Percentiles rank a stretch among this genome's conserved stretches.
Conservation (phyloP, 148 eudicot genomes). For the Fagopyrum homotropicum region DNA sequence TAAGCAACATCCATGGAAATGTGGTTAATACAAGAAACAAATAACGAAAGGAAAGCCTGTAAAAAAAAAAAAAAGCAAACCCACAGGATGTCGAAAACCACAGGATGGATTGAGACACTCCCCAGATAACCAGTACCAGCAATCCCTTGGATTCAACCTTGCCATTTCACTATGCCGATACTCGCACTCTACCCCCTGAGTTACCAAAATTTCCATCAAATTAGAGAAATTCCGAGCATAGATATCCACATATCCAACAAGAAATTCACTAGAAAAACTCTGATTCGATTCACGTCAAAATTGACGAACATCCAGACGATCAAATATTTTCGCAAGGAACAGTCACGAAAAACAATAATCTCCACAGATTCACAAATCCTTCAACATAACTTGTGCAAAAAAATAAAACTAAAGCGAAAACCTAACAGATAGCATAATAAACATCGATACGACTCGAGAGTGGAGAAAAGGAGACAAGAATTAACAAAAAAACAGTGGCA, state of each 20-base stretch:
- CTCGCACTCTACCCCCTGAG: constrained; percentile 67
- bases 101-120: constrained; percentile 58
- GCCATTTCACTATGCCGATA: constrained; percentile 72
- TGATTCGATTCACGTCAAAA: not conserved
- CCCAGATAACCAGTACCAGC: constrained; percentile 75
- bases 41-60: not conserved
- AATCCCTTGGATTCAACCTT: constrained; percentile 70
- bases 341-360: not conserved
- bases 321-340: too few species aligned
- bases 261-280: not conserved
- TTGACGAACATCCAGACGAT: too few species aligned
- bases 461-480: not conserved
- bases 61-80: constrained; percentile 16
- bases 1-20: not conserved
- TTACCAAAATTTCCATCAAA: not conserved
- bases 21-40: not conserved
- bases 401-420: not conserved
- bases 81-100: constrained; percentile 77
- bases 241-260: not conserved
- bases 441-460: constrained; percentile 5
- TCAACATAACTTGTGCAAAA: not conserved
- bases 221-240: not conserved
- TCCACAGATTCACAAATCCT: not conserved
- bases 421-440: not conserved
- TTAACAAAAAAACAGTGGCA: not conserved